Conservation (phyloP, 257 asterid species). For the Osmanthus fragrans region DNA sequence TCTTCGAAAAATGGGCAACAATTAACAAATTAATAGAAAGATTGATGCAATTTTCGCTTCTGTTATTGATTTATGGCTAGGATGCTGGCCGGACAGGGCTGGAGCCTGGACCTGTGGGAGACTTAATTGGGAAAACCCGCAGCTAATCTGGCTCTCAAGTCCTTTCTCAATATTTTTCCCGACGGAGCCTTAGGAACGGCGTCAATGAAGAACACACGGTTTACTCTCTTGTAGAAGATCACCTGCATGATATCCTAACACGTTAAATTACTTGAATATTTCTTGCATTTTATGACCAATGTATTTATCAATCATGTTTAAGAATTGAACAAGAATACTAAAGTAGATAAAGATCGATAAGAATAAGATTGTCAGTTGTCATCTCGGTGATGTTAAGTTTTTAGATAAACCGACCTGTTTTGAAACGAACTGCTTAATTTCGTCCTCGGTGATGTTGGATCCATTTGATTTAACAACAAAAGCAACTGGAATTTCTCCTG, state of each 20-base stretch:
- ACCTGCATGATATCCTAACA: constrained; percentile 50
- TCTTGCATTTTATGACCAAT: neutral
- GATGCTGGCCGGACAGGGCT: neutral
- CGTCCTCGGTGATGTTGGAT: constrained; percentile 61
- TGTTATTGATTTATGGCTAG: neutral
- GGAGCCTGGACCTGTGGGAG: neutral
- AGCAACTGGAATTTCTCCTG: constrained; percentile 98
- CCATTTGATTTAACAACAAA: constrained; percentile 72
- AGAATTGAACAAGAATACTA: neutral
- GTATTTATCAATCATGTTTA: neutral
- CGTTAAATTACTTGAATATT: neutral
- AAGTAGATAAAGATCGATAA: too few relatives aligned
- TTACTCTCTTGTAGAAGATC: constrained; percentile 81
- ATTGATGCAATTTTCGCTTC: neutral
- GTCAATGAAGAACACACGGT: constrained; percentile 69
- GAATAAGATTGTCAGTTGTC: too few relatives aligned
- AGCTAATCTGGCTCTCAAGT: constrained; percentile 72
- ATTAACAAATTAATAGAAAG: neutral
- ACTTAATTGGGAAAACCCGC: constrained; percentile 29
- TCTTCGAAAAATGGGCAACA: neutral
- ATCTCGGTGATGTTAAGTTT: neutral
- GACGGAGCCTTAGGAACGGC: constrained; percentile 81
- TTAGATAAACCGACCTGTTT: constrained; percentile 48
- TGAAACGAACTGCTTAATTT: constrained; percentile 70
- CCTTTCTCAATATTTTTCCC: constrained; percentile 90